A percentile compares a stretch with the other conserved stretches of the same genome.
Evolutionary conservation across 495 filamentous ascomycete species (phyloP).

Genomic region (Aspergillus incahuasiensis): DNA sequence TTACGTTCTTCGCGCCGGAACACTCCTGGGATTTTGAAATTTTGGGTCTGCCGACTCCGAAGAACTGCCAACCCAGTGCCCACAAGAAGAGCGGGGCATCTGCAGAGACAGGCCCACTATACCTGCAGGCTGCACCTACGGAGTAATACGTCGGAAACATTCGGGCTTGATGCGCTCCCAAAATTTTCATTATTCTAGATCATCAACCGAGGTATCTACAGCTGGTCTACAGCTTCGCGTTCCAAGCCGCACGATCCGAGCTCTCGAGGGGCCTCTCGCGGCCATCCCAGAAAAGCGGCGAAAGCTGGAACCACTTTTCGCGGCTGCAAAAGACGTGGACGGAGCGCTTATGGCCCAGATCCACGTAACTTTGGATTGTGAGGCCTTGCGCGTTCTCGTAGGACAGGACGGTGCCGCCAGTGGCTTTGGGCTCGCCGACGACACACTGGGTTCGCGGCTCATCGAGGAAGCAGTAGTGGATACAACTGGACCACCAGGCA

Average conservation of each 20-base stretch:
- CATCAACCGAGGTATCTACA: not conserved
- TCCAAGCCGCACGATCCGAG: conserved; percentile 45
- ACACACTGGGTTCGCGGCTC: conserved; percentile 59
- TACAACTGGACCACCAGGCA: conserved; percentile 64
- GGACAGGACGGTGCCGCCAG: conserved; percentile 54
- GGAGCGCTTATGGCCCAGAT: conserved; percentile 61
- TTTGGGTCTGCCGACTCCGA: not conserved
- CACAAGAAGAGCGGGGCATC: too few relatives aligned
- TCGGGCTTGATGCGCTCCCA: not conserved
- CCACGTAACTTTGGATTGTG: conserved; percentile 59
- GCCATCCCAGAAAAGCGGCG: conserved; percentile 51
- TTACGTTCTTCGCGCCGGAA: too few relatives aligned
- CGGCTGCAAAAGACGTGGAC: conserved; percentile 56
- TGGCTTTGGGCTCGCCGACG: conserved; percentile 63
- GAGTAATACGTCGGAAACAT: not conserved
- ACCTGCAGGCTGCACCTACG: not conserved
- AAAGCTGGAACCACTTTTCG: conserved; percentile 66
- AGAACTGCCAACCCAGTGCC: not conserved
- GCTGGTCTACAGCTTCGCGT: conserved; percentile 37
- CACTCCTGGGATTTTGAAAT: too few relatives aligned
- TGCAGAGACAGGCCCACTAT: not conserved
- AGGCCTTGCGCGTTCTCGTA: conserved; percentile 66
- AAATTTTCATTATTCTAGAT: not conserved
- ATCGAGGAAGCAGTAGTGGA: conserved; percentile 68
- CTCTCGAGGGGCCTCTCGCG: conserved; percentile 41